A percentile compares a stretch with the other conserved stretches of the same genome.
Evolutionary conservation across 2,329 filamentous ascomycete genomes (phyloP).

Genomic region (Paraphoma chrysanthemicola): DNA sequence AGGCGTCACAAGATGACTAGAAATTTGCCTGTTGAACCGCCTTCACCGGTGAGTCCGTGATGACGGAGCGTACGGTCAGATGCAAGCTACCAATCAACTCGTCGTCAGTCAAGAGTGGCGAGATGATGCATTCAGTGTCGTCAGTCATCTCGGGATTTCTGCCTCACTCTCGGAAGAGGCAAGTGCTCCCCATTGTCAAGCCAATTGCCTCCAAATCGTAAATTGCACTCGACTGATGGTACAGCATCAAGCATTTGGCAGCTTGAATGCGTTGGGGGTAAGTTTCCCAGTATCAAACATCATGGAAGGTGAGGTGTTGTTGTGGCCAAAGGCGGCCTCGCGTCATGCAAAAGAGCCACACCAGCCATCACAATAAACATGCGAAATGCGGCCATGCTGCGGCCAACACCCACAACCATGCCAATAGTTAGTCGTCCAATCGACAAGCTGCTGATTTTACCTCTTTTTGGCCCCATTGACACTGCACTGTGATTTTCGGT

Average conservation of each 20-base stretch:
- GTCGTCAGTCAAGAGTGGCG: conserved; percentile 40
- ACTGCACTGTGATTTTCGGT: conserved; percentile 22
- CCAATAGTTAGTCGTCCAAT: conserved; percentile 41
- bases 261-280: conserved; percentile 17
- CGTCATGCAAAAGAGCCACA: conserved; percentile 37
- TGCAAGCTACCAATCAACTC: conserved; percentile 24
- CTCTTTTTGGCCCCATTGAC: conserved; percentile 23
- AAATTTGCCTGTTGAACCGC: conserved; percentile 36
- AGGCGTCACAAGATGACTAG: conserved; percentile 43
- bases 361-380: conserved; percentile 45
- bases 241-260: conserved; percentile 10
- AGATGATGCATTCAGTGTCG: conserved; percentile 35
- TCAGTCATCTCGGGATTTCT: conserved; percentile 35
- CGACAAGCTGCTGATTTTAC: conserved; percentile 29
- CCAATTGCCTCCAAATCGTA: conserved; percentile 40
- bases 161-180: conserved; percentile 36
- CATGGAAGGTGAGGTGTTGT: conserved; percentile 33
- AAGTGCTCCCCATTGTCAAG: conserved; percentile 33
- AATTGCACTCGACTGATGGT: conserved; percentile 24
- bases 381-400: conserved; percentile 37
- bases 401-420: conserved; percentile 27
- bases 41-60: conserved; percentile 45
- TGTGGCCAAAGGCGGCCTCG: conserved; percentile 30
- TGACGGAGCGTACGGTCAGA: conserved; percentile 28
- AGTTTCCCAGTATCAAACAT: conserved; percentile 24